Evolutionary conservation across 148 eudicot genomes (phyloP).

Genomic region (Limonium bicolor): DNA sequence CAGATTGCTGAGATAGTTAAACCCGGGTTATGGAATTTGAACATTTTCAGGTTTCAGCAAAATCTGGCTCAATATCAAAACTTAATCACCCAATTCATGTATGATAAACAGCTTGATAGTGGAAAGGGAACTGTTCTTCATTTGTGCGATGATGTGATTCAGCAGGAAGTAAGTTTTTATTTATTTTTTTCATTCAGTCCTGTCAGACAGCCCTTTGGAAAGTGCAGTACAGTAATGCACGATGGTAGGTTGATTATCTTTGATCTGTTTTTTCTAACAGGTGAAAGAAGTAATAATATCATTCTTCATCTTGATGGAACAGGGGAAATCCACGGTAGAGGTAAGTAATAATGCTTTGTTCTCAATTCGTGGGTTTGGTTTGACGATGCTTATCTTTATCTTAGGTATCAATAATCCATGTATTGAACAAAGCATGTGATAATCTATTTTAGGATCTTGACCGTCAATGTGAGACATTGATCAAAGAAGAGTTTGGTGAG

Average conservation of each 20-base stretch:
- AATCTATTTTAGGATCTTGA: constrained; percentile 67
- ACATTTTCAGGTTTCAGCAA: constrained; percentile 59
- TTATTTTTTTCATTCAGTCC: background rate
- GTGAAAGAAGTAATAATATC: constrained; percentile 87
- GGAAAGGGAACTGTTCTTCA: constrained; percentile 95
- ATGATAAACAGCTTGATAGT: constrained; percentile 95
- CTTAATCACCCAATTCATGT: constrained; percentile 91
- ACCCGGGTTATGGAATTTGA: background rate
- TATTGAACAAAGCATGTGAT: background rate
- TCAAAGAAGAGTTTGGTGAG: constrained; percentile 77
- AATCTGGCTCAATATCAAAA: constrained; percentile 79
- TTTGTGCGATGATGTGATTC: constrained; percentile 58
- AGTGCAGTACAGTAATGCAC: no score
- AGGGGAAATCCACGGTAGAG: constrained; percentile 80
- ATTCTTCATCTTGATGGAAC: constrained; percentile 88
- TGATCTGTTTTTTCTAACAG: constrained; percentile 20
- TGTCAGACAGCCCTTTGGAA: no score
- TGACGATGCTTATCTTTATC: background rate
- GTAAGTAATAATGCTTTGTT: constrained; percentile 15
- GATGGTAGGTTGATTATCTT: background rate
- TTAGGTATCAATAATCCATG: background rate
- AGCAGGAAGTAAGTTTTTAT: constrained; percentile 37
- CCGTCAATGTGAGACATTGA: constrained; percentile 59
- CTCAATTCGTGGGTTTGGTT: background rate
- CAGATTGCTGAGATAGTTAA: background rate